phyloP scores from a whole-genome alignment of 352 stramenopile species.

The Phytopythium litorale region DNA sequence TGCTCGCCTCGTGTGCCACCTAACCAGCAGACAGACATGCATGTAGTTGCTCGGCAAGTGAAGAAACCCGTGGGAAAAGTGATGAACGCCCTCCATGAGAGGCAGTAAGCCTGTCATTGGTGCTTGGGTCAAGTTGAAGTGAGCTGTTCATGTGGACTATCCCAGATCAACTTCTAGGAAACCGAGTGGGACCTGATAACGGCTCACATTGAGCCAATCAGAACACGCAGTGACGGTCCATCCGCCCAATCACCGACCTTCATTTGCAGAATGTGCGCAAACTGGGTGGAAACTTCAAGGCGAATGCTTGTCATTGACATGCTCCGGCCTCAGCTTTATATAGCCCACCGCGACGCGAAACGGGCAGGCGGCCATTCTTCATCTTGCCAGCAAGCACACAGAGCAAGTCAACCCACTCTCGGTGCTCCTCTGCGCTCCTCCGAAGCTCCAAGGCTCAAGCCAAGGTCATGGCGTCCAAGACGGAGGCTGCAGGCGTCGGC shows the following conservation, averaged over 20 bases:
- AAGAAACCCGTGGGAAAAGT: not conserved
- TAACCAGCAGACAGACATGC: slow-evolving; percentile 6
- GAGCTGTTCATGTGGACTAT: not conserved
- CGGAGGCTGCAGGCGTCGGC: not conserved
- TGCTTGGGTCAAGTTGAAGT: slow-evolving; percentile 4
- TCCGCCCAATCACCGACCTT: not conserved
- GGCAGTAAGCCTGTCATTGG: not conserved
- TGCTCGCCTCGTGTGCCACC: slow-evolving; percentile 44
- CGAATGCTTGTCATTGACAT: slow-evolving; percentile 1
- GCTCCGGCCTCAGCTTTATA: not conserved
- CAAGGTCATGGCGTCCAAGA: not conserved
- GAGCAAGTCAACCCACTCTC: not conserved
- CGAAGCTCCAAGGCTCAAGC: not conserved
- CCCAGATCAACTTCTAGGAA: not conserved
- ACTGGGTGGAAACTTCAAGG: not conserved
- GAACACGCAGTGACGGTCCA: not conserved
- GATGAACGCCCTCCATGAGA: not conserved
- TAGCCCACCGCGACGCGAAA: not conserved
- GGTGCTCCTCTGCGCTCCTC: not conserved
- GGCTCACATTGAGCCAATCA: not conserved
- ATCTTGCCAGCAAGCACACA: not conserved
- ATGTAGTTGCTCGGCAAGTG: not conserved
- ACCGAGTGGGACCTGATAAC: slow-evolving; percentile 1
- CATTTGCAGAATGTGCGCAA: slow-evolving; percentile 9
- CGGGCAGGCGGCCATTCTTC: not conserved